phyloP scores from a whole-genome alignment of 108 stramenopile species.

The Hondaea fermentalgiana region DNA sequence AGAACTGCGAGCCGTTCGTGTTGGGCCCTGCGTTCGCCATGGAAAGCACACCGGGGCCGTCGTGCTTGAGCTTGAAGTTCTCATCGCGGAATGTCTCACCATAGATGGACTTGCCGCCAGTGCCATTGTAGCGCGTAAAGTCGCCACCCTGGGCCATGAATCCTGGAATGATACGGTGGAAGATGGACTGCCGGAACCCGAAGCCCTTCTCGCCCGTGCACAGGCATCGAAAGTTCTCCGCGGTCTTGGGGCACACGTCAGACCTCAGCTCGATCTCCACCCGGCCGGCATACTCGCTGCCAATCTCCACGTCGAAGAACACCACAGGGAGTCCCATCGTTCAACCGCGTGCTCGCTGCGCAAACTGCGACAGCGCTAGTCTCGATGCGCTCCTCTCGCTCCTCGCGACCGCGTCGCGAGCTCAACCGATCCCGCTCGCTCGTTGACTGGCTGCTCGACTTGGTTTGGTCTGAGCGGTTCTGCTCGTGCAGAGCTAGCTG shows the following conservation, averaged over 20 bases:
- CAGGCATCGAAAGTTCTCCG: constrained; percentile 72
- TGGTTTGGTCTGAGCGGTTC: too few relatives aligned
- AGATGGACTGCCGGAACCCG: constrained; percentile 52
- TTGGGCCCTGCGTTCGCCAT: constrained; percentile 92
- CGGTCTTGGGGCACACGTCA: constrained; percentile 59
- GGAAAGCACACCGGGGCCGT: constrained; percentile 63
- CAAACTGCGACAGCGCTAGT: too few relatives aligned
- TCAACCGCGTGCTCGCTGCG: too few relatives aligned
- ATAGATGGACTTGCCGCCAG: constrained; percentile 72
- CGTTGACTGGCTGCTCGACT: too few relatives aligned
- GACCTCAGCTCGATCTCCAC: constrained; percentile 19
- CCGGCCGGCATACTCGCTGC: neutral
- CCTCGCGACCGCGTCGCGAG: too few relatives aligned
- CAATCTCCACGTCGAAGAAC: constrained; percentile 25
- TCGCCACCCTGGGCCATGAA: constrained; percentile 91
- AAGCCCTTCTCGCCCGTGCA: constrained; percentile 56
- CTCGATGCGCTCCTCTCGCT: too few relatives aligned
- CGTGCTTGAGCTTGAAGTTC: constrained; percentile 70
- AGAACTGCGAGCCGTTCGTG: constrained; percentile 84
- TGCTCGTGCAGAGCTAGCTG: too few relatives aligned
- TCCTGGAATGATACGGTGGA: constrained; percentile 68
- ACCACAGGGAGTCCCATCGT: constrained; percentile 17
- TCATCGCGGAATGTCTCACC: constrained; percentile 87
- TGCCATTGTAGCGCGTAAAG: constrained; percentile 82
- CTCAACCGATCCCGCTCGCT: too few relatives aligned